Base-by-base conservation (phyloP, 768 basidiomycete species). In the Nidularia sp. region DNA sequence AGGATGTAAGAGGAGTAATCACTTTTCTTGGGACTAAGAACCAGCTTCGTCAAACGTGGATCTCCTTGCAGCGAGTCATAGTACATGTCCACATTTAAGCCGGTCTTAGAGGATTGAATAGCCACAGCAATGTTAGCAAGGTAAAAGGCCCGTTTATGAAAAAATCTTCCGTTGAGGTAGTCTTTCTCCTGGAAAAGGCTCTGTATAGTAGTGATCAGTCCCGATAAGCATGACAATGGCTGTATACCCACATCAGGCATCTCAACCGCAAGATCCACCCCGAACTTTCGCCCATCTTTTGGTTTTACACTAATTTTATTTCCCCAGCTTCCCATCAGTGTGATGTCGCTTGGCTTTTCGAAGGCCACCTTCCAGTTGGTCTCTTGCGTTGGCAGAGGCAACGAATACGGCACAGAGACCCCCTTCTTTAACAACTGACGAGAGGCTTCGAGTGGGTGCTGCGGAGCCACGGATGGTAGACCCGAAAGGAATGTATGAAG, bases 181-280 rank as follows among this genome's bases (percentile, higher is more conserved):
- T 98, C 95, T 64, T 98, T 99, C 62, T 95, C 92, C 72, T 96
- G 92, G 62, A 98, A 95, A n/a, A 97, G 72, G 45, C 59, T 66
- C 88, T 90, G 50, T 15, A 9, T 51, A n/a, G 15, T 25, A 25
- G 25, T 25, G 25, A 25, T 25, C 25, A 25, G 25, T 25, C 1
- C 25, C 3, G 25, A 25, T 25, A 25, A 3, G 25, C 25, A 25
- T 25, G 25, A 3, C 25, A 25, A 25, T 1, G 25, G 25, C 25
- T 25, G 25, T 25, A 25, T 25, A 74, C 85, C 58, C 61, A 91
- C 92, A 36, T 81, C 66, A 7, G 93, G 93, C 91, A 97, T 96
- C 65, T 93, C 85, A 10, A 96, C 73, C 1, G 86, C 87, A 35
- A 97, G 47, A 65, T 96, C 94, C 1, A 95, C 83, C 5, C 77